These are phyloP conservation scores for Luvunga scandens DNA, from an alignment of 345 rosid species.

Conservation along the genomic window DNA sequence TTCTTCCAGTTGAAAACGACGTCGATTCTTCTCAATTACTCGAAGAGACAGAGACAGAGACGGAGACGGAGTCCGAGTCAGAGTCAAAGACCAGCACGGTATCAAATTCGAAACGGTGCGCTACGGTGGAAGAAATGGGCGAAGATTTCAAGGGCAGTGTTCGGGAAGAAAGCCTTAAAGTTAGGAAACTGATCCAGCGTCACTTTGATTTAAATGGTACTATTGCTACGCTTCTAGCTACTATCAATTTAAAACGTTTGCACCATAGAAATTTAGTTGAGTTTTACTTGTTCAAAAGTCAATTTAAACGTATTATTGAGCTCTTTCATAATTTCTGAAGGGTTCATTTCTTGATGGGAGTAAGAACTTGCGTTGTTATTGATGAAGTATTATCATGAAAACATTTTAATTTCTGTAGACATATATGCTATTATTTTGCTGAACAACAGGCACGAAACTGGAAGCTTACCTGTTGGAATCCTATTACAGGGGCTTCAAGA, in stretches of 20 bases:
- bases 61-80: too few species aligned
- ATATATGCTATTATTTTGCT: background rate
- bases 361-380: background rate
- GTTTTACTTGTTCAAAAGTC: background rate
- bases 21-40: background rate
- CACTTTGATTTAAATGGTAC: conserved; percentile 70
- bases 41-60: background rate
- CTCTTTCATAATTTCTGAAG: too few species aligned
- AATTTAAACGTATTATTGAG: too few species aligned
- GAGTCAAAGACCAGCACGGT: background rate
- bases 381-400: background rate
- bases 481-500: conserved; percentile 59
- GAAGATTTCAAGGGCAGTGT: conserved; percentile 52
- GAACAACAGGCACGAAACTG: background rate
- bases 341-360: background rate
- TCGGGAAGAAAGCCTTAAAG: conserved; percentile 61
- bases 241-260: background rate
- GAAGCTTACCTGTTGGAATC: background rate
- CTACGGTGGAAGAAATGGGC: conserved; percentile 97
- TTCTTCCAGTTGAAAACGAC: background rate
- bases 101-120: conserved; percentile 42
- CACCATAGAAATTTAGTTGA: background rate
- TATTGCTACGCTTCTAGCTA: background rate
- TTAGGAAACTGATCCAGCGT: conserved; percentile 48
- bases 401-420: background rate